These are phyloP conservation scores for Alnus glutinosa DNA, from an alignment of 306 rosid species.

Conservation along the genomic window DNA sequence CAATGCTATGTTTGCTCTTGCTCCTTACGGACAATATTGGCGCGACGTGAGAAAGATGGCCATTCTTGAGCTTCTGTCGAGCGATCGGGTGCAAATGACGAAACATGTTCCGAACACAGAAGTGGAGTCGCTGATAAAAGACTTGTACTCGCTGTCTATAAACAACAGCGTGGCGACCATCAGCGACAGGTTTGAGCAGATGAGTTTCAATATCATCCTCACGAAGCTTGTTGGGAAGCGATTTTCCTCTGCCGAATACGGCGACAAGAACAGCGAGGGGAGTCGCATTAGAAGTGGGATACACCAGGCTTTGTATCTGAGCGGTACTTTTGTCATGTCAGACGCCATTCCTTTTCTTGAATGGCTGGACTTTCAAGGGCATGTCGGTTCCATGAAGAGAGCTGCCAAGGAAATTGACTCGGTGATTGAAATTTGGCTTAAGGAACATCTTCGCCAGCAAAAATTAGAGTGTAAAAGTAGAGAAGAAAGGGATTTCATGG, in stretches of 20 bases:
- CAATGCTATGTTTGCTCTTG: constrained; percentile 45
- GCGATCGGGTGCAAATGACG: constrained; percentile 3
- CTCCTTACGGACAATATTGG: constrained; percentile 70
- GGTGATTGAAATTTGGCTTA: constrained; percentile 29
- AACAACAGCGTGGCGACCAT: neutral
- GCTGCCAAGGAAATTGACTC: constrained; percentile 29
- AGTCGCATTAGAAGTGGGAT: constrained; percentile 10
- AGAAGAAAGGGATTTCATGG: constrained; percentile 46
- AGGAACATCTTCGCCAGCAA: constrained; percentile 23
- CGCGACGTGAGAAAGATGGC: constrained; percentile 53
- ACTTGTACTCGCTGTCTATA: neutral
- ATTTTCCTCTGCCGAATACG: neutral
- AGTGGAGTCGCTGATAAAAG: constrained; percentile 17
- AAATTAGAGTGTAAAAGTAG: neutral
- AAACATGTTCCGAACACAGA: constrained; percentile 19
- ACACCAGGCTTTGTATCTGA: constrained; percentile 19
- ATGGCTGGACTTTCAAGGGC: constrained; percentile 29
- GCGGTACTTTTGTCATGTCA: constrained; percentile 34
- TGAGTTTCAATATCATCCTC: constrained; percentile 27
- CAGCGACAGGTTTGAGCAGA: constrained; percentile 24
- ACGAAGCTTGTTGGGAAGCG: constrained; percentile 33
- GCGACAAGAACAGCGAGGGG: neutral
- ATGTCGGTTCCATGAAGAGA: constrained; percentile 30
- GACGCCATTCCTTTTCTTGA: constrained; percentile 40
- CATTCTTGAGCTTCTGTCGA: constrained; percentile 33